These are phyloP conservation scores for Chernovozyma aurita DNA, from an alignment of 1,139 yeast genomes.

Conservation along the genomic window DNA sequence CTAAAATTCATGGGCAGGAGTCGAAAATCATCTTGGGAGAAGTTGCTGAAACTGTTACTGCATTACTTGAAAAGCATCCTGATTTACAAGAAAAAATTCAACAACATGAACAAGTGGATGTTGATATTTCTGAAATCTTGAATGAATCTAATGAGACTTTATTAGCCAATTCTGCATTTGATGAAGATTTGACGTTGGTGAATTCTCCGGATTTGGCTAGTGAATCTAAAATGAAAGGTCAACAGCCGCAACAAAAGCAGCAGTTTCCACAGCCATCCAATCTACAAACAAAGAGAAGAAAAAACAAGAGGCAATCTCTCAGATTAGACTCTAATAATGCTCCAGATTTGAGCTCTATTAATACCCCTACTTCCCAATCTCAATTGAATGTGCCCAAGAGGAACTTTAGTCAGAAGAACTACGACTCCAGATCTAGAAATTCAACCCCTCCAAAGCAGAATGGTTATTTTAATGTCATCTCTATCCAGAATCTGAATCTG, in stretches of 20 bases:
- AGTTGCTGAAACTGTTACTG: conserved; percentile 25
- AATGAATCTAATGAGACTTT: conserved; percentile 31
- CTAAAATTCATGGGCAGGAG: conserved; percentile 48
- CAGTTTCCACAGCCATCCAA: conserved; percentile 14
- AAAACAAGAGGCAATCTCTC: conserved; percentile 30
- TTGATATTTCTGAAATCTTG: conserved; percentile 33
- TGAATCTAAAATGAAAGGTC: conserved; percentile 7
- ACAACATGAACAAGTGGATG: conserved; percentile 24
- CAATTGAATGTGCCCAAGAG: no score
- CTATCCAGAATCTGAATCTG: no score
- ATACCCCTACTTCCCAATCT: no score
- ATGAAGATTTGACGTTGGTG: conserved; percentile 31
- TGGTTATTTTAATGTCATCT: no score
- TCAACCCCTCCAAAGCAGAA: no score
- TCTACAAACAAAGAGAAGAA: no score
- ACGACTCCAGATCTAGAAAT: no score
- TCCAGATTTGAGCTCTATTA: no score
- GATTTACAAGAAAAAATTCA: conserved; percentile 29
- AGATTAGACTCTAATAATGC: conserved; percentile 23
- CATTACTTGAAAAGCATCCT: conserved; percentile 31
- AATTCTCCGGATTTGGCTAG: conserved; percentile 20
- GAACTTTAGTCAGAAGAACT: no score
- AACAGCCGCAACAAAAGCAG: conserved; percentile 9
- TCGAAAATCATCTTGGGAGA: conserved; percentile 32
- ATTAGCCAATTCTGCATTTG: conserved; percentile 31